Base-by-base conservation (phyloP, 805 yeast species). In the Lipomyces oligophaga region DNA sequence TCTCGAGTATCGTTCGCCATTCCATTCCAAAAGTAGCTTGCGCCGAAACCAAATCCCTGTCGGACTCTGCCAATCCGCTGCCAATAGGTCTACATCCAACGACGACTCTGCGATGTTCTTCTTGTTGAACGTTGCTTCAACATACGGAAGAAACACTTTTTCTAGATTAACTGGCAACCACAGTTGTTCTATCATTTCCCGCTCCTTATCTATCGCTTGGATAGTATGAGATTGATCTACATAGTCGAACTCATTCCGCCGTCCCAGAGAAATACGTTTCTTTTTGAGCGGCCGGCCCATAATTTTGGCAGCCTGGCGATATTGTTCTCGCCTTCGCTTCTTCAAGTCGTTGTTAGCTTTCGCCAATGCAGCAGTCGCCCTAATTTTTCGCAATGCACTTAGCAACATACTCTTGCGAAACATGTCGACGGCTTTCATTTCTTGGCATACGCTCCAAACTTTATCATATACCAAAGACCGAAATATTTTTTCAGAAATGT, bases 401-500 rank as follows among this genome's bases (percentile, higher is more conserved):
- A 41, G 54, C 48, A 70, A 71, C 21, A 77, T 40, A 2, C 56
- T 57, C 6, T 43, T 57, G 0, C 65, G 55, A 35, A 73, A 61
- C 34, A 70, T 60, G 1, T 50, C 26, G n/a, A 68, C 73, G 0
- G 93, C 83, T 36, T 66, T 63, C 2, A 68, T 60, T 24, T 74
- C 74, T 34, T 74, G 58, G 0, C 69, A 63, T 2, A 66, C 61
- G 31, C 74, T 62, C 57, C 71, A 78, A 0, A 77, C 60, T 31
- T 75, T 68, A 54, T 83, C 89, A 35, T 75, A 71, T 34, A 85
- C 58, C 56, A 84, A 81, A 0, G 89, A 85, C 15, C 63, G 59
- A 52, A 68, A 82, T 1, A 85, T 60, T 33, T 79, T 84, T 1
- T 63, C 58, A 1, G 80, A 60, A n/a, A 81, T 64, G 0, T 63